Evolutionary conservation across 164 flowering plant species (phyloP), one percentile per base, ranked within the genome.

Genomic region (Magnolia officinalis): DNA sequence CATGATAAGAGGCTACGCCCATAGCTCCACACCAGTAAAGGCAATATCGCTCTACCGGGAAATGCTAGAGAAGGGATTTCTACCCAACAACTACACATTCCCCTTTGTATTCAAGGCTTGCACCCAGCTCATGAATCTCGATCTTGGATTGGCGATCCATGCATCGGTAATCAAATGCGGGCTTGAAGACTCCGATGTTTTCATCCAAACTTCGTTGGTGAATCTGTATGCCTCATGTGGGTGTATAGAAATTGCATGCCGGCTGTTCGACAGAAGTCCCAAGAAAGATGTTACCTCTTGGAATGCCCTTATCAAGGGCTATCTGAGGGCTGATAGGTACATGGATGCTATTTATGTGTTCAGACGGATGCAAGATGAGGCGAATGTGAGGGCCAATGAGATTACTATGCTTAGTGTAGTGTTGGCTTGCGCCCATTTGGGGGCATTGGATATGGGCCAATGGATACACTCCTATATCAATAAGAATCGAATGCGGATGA

Each of bases 241-340:
- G 52, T 76, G 65, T 29, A 59, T 82, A 20, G 80, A 79, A 8
- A 59, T 16, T 58, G 84, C 84, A 68, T 70, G 81, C n/a, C 59
- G 63, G 7, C 8, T 82, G 77, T 76, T 82, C 45, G 80, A 82
- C 74, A 63, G 69, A 23, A 64, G 81, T 71, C 45, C 72, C 55
- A 18, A 73, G 26, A 76, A 78, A 76, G 84, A 76, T 79, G 79
- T 79, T 74, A 82, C 84, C 61, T 82, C 77, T 49, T 76, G 84
- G 84, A 82, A 82, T 76, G 75, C 84, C 24, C 75, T 82, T 76
- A 74, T 82, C n/a, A 82, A 79, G 66, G 81, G 75, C 9, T 82
- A 82, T 74, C 81, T 82, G 45, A 67, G 72, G 55, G 52, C 63
- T 52, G 63, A 72, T 61, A 72, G 74, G 29, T 65, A 73, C 37